Evolutionary conservation across 2,329 filamentous ascomycete genomes (phyloP).

Genomic region (Fonsecaea monophora): DNA sequence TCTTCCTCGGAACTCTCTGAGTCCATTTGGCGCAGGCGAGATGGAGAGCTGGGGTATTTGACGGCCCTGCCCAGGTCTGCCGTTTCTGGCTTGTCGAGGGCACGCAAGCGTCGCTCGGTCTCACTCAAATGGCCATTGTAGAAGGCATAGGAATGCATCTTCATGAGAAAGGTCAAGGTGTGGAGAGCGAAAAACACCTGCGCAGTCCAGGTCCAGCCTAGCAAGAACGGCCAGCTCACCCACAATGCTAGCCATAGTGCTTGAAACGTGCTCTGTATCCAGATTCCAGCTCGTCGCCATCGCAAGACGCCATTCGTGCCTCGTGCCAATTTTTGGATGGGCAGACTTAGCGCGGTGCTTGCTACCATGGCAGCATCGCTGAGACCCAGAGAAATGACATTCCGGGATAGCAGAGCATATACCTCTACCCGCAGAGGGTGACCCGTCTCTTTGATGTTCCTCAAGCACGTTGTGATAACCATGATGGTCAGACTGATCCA

Average conservation of each 20-base stretch:
- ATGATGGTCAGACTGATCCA: constrained; percentile 98
- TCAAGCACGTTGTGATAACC: constrained; percentile 90
- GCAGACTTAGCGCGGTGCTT: constrained; percentile 73
- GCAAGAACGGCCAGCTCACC: constrained; percentile 81
- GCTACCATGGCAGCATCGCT: constrained; percentile 86
- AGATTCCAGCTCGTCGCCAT: constrained; percentile 80
- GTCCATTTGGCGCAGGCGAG: constrained; percentile 41
- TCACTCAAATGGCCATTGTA: constrained; percentile 96
- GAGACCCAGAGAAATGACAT: constrained; percentile 83
- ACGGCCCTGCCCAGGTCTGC: constrained; percentile 69
- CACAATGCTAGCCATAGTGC: constrained; percentile 78
- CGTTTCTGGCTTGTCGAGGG: constrained; percentile 73
- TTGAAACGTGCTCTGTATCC: constrained; percentile 83
- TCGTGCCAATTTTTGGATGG: constrained; percentile 73
- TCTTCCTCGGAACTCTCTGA: constrained; percentile 43
- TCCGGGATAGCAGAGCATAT: constrained; percentile 85
- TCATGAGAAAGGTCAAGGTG: constrained; percentile 92
- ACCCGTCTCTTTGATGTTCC: constrained; percentile 93
- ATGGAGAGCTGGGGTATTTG: constrained; percentile 70
- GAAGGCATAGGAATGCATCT: constrained; percentile 98
- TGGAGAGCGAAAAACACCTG: constrained; percentile 95
- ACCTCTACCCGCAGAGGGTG: constrained; percentile 84
- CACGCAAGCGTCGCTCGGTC: constrained; percentile 78
- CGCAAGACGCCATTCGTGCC: constrained; percentile 63
- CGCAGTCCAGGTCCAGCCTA: constrained; percentile 95